Evolutionary conservation across 768 basidiomycete species (phyloP), one percentile per base, ranked within the genome.

Genomic region (Cystobasidiopsis lactophilus): DNA sequence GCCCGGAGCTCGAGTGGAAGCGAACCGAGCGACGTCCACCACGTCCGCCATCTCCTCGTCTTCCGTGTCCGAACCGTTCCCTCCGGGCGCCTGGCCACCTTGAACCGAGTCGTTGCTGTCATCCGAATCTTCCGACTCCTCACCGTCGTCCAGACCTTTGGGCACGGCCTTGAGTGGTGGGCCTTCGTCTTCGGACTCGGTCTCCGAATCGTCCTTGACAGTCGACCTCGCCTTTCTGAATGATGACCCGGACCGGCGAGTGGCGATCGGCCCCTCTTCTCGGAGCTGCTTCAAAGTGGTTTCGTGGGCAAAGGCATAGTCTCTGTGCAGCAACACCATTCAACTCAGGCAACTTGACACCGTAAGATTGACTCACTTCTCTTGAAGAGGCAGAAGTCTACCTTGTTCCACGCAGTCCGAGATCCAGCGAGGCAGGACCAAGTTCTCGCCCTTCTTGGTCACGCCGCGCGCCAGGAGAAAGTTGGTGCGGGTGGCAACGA

Each of bases 361-460:
- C 5, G 50, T 19, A 24, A 48, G 23, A 24, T 31, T 16, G 26
- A 51, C 55, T 35, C 44, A 86, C 85, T 75, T 79, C 66, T 79
- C 78, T 37, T 65, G 71, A 54, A 88, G 67, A 1, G 83, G 78
- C 26, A 76, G 66, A 19, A 71, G 69, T 53, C 74, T 68, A 11
- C 72, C 73, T 27, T 69, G 68, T 4, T 72, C 69, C n/a, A 89
- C 71, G 23, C 79, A 88, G 61, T 86, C 82, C 35, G 71, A 62
- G 51, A 96, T 70, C 86, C 88, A 96, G 27, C 73, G 68, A 0
- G 89, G 84, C 52, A 74, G 77, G 54, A 91, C 68, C 47, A 91
- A 76, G 57, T 82, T 66, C 51, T 76, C 65, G 64, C 59, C 84
- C 69, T 59, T 81, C 77, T 59, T 78, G 80, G 0, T 79, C 81